These are phyloP conservation scores for Chlamydomonas schloesseri DNA, from an alignment of 139 green algal species.

Conservation along the genomic window DNA sequence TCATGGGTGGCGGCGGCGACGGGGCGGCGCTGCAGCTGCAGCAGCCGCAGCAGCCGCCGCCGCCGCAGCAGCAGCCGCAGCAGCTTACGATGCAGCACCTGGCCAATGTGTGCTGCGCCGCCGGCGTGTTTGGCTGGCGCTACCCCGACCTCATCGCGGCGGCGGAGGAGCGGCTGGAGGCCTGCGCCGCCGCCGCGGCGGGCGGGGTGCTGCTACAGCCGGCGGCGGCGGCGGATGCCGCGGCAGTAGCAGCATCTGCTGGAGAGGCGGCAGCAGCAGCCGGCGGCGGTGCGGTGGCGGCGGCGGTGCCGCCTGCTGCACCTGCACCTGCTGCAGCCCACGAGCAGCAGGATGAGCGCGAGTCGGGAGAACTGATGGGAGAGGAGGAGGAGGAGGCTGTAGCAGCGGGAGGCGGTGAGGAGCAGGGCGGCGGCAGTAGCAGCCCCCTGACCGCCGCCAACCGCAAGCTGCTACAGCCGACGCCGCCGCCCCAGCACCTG, in stretches of 20 bases:
- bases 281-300: not conserved
- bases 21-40: not conserved
- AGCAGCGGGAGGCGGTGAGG: not conserved
- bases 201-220: too few relatives aligned
- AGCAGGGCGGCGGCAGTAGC: too few relatives aligned
- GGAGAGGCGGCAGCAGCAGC: too few relatives aligned
- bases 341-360: not conserved
- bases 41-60: too few relatives aligned
- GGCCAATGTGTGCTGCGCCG: constrained; percentile 23
- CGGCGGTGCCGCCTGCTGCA: too few relatives aligned
- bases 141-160: constrained; percentile 4
- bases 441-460: too few relatives aligned
- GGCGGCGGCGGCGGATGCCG: not conserved
- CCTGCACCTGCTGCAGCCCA: too few relatives aligned
- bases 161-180: not conserved
- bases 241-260: too few relatives aligned
- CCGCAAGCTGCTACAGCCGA: too few relatives aligned
- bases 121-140: constrained; percentile 15
- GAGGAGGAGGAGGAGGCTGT: not conserved
- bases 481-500: not conserved
- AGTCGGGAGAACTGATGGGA: not conserved
- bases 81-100: constrained; percentile 36
- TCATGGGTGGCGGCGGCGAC: constrained; percentile 38
- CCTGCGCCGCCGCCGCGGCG: too few relatives aligned
- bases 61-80: too few relatives aligned